Evolutionary conservation across 192 early-diverging fungal species (phyloP).

Genomic region (Phycomyces nitens): DNA sequence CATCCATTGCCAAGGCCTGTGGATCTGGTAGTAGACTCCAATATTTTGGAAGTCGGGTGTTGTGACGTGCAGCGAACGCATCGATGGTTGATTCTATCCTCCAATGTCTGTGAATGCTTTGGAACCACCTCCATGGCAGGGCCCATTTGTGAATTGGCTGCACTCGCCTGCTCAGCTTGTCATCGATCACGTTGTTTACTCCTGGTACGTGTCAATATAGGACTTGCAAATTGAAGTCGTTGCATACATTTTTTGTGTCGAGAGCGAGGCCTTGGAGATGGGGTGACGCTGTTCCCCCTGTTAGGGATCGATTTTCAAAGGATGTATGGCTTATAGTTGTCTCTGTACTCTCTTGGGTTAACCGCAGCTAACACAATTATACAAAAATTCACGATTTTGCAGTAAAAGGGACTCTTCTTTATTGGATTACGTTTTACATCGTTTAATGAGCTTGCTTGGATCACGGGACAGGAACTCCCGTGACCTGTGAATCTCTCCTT

Average conservation of each 20-base stretch:
- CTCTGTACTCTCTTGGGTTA: no score
- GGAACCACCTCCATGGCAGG: background rate
- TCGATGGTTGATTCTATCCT: background rate
- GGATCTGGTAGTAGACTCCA: background rate
- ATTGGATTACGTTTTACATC: no score
- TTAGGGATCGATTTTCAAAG: constrained; percentile 1
- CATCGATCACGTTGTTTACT: constrained; percentile 7
- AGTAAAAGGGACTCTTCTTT: no score
- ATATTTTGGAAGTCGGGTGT: background rate
- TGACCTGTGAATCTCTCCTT: no score
- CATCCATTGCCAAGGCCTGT: background rate
- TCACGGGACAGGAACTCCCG: no score
- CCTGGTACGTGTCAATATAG: constrained; percentile 10
- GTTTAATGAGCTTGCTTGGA: no score
- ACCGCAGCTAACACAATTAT: no score
- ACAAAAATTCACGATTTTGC: no score
- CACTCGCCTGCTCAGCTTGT: background rate
- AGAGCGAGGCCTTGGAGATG: constrained; percentile 15
- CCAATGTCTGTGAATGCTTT: no score
- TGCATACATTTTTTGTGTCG: constrained; percentile 11
- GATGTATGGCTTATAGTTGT: no score
- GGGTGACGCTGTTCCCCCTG: constrained; percentile 18
- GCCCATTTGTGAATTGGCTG: background rate
- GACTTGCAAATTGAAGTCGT: background rate
- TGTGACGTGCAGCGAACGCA: constrained; percentile 11